Conservation (phyloP, 495 filamentous ascomycete genomes). For the Talaromyces adpressus region DNA sequence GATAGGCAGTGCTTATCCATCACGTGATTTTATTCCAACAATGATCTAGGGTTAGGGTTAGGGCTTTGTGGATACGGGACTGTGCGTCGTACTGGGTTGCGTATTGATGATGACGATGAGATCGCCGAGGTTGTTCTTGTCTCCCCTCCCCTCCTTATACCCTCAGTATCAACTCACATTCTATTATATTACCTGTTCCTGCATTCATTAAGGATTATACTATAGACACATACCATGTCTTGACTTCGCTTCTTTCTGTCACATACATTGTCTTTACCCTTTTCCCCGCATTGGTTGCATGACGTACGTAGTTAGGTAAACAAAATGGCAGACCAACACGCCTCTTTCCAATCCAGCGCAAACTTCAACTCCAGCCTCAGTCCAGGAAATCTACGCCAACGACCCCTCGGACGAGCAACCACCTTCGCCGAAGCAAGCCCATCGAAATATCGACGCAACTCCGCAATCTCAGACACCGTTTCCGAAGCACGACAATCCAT, state of each 20-base stretch:
- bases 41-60: too few species aligned
- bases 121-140: not conserved
- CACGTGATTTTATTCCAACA: too few species aligned
- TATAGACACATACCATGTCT: not conserved
- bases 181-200: not conserved
- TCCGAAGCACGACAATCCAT: constrained; percentile 61
- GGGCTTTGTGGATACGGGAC: not conserved
- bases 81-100: not conserved
- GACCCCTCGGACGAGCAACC: constrained; percentile 31
- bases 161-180: not conserved
- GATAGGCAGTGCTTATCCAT: too few species aligned
- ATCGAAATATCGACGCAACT: constrained; percentile 53
- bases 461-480: constrained; percentile 64
- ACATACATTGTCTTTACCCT: not conserved
- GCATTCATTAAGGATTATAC: not conserved
- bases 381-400: constrained; percentile 30
- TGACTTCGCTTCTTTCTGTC: not conserved
- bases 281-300: not conserved
- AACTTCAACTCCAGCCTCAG: not conserved
- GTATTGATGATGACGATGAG: not conserved
- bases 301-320: not conserved
- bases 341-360: constrained; percentile 4
- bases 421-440: constrained; percentile 28
- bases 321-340: constrained; percentile 3
- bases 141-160: not conserved